phyloP scores from a whole-genome alignment of 179 eudicot genomes.

The Amaranthus tricolor region DNA sequence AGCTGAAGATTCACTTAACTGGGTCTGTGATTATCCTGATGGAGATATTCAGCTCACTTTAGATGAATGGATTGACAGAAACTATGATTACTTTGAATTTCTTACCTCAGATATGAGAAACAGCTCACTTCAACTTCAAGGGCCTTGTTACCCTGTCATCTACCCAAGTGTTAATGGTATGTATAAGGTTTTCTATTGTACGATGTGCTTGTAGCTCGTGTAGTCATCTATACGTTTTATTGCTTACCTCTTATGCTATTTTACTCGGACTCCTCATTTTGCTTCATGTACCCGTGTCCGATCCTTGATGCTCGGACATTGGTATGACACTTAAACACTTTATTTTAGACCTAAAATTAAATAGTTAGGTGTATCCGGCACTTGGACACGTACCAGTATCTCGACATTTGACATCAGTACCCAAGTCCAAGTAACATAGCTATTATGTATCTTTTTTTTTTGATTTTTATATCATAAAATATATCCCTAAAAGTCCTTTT shows the following conservation, averaged over 20 bases:
- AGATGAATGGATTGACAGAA: conserved; percentile 89
- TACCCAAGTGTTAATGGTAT: conserved; percentile 95
- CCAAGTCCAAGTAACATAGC: no score
- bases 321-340: no score
- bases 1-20: conserved; percentile 74
- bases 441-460: background rate
- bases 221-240: background rate
- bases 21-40: conserved; percentile 99
- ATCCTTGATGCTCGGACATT: no score
- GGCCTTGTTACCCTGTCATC: conserved; percentile 97
- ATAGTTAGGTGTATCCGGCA: no score
- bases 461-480: background rate
- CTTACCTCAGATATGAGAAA: conserved; percentile 86
- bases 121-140: conserved; percentile 89
- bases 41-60: conserved; percentile 70
- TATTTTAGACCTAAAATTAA: no score
- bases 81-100: conserved; percentile 85
- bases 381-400: no score
- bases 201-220: background rate
- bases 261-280: no score
- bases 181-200: background rate
- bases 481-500: conserved; percentile 4
- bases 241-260: no score
- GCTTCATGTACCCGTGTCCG: no score
- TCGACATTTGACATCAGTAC: no score